Evolutionary conservation across 2,329 filamentous ascomycete genomes (phyloP).

Genomic region (Alternaria rosae): DNA sequence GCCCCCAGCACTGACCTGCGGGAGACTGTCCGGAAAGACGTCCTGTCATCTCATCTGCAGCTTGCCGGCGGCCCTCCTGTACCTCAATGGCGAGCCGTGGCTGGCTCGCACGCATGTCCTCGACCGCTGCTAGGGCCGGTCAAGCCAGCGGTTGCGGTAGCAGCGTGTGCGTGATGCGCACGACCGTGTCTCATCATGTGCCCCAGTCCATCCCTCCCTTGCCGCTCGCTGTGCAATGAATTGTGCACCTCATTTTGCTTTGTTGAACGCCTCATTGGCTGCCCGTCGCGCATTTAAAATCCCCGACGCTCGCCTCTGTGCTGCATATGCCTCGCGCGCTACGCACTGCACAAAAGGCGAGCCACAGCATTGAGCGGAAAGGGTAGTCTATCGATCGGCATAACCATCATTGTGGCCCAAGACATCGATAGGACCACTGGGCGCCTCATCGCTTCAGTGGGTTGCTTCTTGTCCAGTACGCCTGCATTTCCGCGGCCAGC

Average conservation of each 20-base stretch:
- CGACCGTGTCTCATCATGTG: constrained; percentile 28
- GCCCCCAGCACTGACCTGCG: constrained; percentile 23
- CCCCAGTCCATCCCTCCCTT: constrained; percentile 17
- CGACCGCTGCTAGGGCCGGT: constrained; percentile 3
- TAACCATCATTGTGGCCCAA: not conserved
- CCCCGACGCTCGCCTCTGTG: constrained; percentile 18
- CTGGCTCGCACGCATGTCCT: constrained; percentile 7
- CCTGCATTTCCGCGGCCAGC: constrained; percentile 1
- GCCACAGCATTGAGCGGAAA: not conserved
- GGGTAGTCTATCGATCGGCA: constrained; percentile 8
- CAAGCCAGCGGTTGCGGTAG: constrained; percentile 5
- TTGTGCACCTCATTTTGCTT: constrained; percentile 11
- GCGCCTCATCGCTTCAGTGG: not conserved
- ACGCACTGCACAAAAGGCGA: constrained; percentile 10
- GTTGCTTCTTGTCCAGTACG: constrained; percentile 7
- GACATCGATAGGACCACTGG: not conserved
- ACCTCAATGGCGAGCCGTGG: constrained; percentile 11
- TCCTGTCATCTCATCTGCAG: constrained; percentile 20
- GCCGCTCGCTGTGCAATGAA: constrained; percentile 18
- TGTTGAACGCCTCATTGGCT: constrained; percentile 11
- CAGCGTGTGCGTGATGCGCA: constrained; percentile 20
- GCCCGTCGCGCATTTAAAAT: constrained; percentile 13
- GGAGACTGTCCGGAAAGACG: constrained; percentile 28
- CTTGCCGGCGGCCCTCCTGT: constrained; percentile 4
- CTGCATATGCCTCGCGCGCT: constrained; percentile 9